These are phyloP conservation scores for Naganishia sp. DNA, from an alignment of 1,284 basidiomycete genomes.

Conservation along the genomic window DNA sequence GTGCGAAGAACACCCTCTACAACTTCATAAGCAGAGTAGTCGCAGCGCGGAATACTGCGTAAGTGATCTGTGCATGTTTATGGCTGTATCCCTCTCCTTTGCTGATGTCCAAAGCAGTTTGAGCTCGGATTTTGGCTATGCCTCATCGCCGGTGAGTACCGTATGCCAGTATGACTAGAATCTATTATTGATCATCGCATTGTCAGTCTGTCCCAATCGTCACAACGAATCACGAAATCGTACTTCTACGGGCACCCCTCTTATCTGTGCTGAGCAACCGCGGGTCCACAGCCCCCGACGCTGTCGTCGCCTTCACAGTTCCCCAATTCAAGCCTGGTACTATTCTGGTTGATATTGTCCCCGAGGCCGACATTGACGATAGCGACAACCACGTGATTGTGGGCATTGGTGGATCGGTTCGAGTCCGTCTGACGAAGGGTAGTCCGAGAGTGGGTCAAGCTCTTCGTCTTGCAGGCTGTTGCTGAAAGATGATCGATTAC, in stretches of 20 bases:
- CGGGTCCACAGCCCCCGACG: conserved; percentile 12
- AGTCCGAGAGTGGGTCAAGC: conserved; percentile 23
- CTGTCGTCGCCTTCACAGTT: conserved; percentile 28
- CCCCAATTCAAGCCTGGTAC: conserved; percentile 29
- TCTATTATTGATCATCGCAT: background rate
- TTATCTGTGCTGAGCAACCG: conserved; percentile 35
- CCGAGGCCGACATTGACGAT: conserved; percentile 8
- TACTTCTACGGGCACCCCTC: conserved; percentile 33
- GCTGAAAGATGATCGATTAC: background rate
- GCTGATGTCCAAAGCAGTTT: background rate
- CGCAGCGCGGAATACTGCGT: conserved; percentile 62
- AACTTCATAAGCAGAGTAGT: conserved; percentile 62
- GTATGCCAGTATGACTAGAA: background rate
- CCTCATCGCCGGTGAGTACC: conserved; percentile 1
- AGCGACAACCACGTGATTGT: conserved; percentile 26
- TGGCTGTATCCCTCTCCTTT: background rate
- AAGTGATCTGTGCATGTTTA: background rate
- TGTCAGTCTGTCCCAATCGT: conserved; percentile 27
- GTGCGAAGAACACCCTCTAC: conserved; percentile 56
- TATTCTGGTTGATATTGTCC: conserved; percentile 34
- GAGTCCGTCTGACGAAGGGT: conserved; percentile 24
- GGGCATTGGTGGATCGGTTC: conserved; percentile 27
- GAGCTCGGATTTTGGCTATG: conserved; percentile 3
- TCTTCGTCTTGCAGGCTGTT: background rate
- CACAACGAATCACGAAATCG: conserved; percentile 32